Evolutionary conservation across 164 flowering plant genomes (phyloP), one percentile per base, ranked within the genome.

Genomic region (Vitis labrusca): DNA sequence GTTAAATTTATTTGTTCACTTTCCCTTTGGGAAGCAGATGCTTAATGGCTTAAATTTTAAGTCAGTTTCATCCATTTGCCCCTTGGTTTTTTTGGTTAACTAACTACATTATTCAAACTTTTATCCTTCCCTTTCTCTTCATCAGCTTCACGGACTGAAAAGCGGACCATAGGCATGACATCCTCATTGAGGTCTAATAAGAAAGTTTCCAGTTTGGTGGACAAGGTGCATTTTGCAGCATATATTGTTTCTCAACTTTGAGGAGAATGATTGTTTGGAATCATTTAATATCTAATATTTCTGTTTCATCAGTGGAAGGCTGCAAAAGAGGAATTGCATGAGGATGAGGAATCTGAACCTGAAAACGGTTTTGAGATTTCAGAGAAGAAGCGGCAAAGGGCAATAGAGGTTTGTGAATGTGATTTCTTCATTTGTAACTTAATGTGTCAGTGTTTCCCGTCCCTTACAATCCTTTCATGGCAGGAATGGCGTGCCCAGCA

Each of bases 201-300:
- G 83, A 96, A 89, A 82, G 99, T 96, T 56, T 89, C 95, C 67
- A 87, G 92, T 76, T 73, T 96, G 78, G 98, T 96, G 71, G 95
- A 96, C 83, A 96, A 96, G 97, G 99, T 93, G 77, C 16, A 2
- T 11, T 47, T 44, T 60, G 8, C 15, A 47, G 54, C 54, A 16
- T 67, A 27, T 30, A 13, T 13, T 70, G 14, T 5, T 55, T 65
- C 1, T 61, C 56, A 44, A 15, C 11, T 48, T 63, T 17, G 66
- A 63, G 62, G 8, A 69, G 32, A 7, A 3, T 13, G 15, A 9
- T 47, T 47, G 15, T 32, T 10, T 57, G 17, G 19, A 7, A 3
- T 47, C 19, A 19, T 66, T 37, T n/a, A 52, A 68, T 15, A 8
- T 27, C 59, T 29, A 8, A n/a, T 30, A 62, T 54, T 5, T 57